Evolutionary conservation across 225 moss, liverwort and hornwort species (phyloP), one percentile per base, ranked within the genome.

Genomic region (Straminergon stramineum): DNA sequence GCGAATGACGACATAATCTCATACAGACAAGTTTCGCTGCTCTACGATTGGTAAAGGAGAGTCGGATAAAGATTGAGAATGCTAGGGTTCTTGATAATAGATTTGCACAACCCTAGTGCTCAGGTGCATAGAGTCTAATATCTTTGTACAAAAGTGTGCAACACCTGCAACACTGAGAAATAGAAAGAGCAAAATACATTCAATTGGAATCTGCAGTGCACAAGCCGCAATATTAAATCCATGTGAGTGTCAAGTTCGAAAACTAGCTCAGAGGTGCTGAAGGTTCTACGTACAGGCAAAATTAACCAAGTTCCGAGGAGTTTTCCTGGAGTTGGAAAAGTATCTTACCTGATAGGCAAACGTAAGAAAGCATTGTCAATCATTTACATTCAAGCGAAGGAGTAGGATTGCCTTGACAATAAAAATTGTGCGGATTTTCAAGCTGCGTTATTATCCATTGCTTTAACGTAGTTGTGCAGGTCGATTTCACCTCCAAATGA

Each of bases 161-260:
- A 16, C 15, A 58, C 94, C 95, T 88, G 91, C 94, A 67, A 96
- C 92, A 79, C 90, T 94, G 84, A 98, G 90, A 83, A 97, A 90
- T 55, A 96, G 93, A 86, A 97, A 95, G 82, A 93, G 80, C 93
- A 95, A 93, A 71, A 96, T 94, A 84, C 94, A 95, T 85, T 96
- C 95, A 56, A 93, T 95, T 81, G 96, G 94, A 85, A 97, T 93
- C 95, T 96, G 95, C 93, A 92, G 65, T 74, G 83, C 69, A 58
- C 75, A 89, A 62, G 57, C 71, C 30, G n/a, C 39, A 43, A 61
- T 41, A 56, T 61, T 8, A 31, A 61, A 61, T 2, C 62, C 62
- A 61, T 31, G 43, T 43, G 21, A 62, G 61, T 43, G 39, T 81
- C 62, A 31, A 81, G 81, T 10, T 81, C 9, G 5, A 61, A 41